These are phyloP conservation scores for Trichothecium roseum DNA, from an alignment of 2,329 filamentous ascomycete genomes.

Conservation along the genomic window DNA sequence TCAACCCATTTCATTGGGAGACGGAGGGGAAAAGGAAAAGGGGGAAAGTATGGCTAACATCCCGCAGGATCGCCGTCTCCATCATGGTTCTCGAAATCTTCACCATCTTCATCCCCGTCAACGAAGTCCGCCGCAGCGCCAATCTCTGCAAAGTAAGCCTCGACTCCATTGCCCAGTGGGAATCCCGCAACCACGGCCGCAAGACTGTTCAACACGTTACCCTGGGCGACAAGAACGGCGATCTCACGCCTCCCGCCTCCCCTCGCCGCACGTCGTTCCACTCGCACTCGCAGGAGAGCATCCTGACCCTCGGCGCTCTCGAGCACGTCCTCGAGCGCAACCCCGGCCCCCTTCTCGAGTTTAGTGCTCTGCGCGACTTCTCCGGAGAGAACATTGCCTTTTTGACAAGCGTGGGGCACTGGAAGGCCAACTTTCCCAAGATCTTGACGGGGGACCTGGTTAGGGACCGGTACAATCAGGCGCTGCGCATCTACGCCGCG, in stretches of 20 bases:
- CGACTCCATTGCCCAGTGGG: slow-evolving; percentile 38
- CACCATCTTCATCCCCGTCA: slow-evolving; percentile 52
- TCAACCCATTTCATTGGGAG: slow-evolving; percentile 4
- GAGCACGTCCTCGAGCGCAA: slow-evolving; percentile 47
- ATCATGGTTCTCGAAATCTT: slow-evolving; percentile 54
- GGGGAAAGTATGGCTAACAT: background rate
- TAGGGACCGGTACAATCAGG: slow-evolving; percentile 43
- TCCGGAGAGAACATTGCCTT: slow-evolving; percentile 61
- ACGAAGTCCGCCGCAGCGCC: slow-evolving; percentile 39
- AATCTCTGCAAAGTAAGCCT: slow-evolving; percentile 35
- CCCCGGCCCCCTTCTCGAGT: slow-evolving; percentile 46
- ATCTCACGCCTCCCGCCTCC: no score
- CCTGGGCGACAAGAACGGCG: no score
- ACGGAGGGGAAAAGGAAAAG: no score
- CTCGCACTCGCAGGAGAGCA: slow-evolving; percentile 26
- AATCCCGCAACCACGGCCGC: slow-evolving; percentile 25
- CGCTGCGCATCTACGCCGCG: slow-evolving; percentile 49
- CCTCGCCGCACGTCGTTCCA: slow-evolving; percentile 20
- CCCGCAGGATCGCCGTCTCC: slow-evolving; percentile 41
- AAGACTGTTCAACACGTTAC: no score
- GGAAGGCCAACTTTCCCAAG: slow-evolving; percentile 26
- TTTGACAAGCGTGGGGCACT: slow-evolving; percentile 44
- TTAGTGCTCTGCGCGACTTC: slow-evolving; percentile 53
- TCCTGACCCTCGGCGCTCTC: slow-evolving; percentile 48
- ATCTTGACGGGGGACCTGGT: slow-evolving; percentile 15